Base-by-base conservation (phyloP, 2,329 filamentous ascomycete genomes). In the Clonostachys sp. region DNA sequence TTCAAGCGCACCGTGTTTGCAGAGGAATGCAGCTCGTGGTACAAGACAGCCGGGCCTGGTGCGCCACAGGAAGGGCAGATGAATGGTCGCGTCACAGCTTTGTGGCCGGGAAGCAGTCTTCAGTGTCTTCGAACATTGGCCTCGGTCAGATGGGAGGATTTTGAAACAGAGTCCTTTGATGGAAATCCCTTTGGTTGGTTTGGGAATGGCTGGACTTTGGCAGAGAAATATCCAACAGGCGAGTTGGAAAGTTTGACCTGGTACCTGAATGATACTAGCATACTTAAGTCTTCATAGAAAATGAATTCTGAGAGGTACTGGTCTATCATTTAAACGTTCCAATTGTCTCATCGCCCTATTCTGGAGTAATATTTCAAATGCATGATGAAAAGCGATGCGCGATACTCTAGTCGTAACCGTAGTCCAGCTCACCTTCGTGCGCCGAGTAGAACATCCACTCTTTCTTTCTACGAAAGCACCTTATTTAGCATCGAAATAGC, bases 1-100 rank as follows among this genome's bases (percentile, higher is more conserved):
- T 74, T 79, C 56, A 64, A 68, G 52, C 57, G 64, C 6, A 76
- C 72, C 0, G 73, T 78, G 3, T 78, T 75, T 56, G 60, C 65
- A 6, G 73, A 72, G 39, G 57, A 62, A 10, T 81, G 77, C 58
- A 70, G 69, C 50, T 75, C 71, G 46, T 81, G 77, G 77, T 81
- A 81, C 57, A 74, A 75, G 56, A 65, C 68, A 34, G 65, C 68
- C 10, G 20, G 12, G 14, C 41, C 41, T n/a, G 20, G 41, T 6
- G 41, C 41, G 5, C n/a, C 41, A 8, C 41, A 24, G 13, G 41
- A 43, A 16, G 41, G 34, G 41, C 30, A 30, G 41, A 16, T 20
- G 16, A 20, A 33, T 24, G 65, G 65, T 17, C 70, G 66, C 20
- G 62, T 74, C 44, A 63, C 65, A 17, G 71, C 67, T 2, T 56